Base-by-base conservation (phyloP, 495 filamentous ascomycete genomes). In the Penicillium cosmopolitanum region DNA sequence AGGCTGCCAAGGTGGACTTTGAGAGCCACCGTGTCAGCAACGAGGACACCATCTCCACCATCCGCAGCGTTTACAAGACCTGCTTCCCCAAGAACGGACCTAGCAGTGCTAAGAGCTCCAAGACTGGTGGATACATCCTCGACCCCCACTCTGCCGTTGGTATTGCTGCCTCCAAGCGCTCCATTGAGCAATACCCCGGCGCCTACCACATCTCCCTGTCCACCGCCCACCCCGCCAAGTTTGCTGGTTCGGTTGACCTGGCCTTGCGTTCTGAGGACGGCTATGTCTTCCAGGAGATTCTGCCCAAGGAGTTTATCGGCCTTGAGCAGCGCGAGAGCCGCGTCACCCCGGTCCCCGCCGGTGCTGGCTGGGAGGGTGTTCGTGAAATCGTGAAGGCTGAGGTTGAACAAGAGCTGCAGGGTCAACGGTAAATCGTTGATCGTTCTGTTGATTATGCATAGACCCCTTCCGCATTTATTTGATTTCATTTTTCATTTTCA, bases 141-240 rank as follows among this genome's bases (percentile, higher is more conserved):
- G 95, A 98, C 66, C 93, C 94, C 8, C 95, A 97, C 80, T 87
- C 90, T 4, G 93, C 95, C 1, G 87, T 97, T 43, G 95, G 93
- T 50, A 82, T 97, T 25, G 76, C 85, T 28, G 93, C 90, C 16
- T 79, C 92, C 0, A 60, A 82, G 33, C 79, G 92, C 38, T 89
- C 89, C 6, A 79, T 90, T 38, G 64, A 80, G 36, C 78, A 82
- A n/a, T 72, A 76, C 13, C 70, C 78, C 9, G 66, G 71, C 16
- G 77, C 75, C 18, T 78, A 81, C 53, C 88, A 91, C 66, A 90
- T 98, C 69, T 85, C 91, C 3, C 84, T 97, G 5, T 89, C 91
- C 5, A 98, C 94, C 2, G 93, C 93, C 9, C 94, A 97, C 76
- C 94, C 94, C 4, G 94, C 93, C 42, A 98, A 98, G 73, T 97